Evolutionary conservation across 2,329 filamentous ascomycete genomes (phyloP), one percentile per base, ranked within the genome.

Genomic region (Diaporthe longicolla): DNA sequence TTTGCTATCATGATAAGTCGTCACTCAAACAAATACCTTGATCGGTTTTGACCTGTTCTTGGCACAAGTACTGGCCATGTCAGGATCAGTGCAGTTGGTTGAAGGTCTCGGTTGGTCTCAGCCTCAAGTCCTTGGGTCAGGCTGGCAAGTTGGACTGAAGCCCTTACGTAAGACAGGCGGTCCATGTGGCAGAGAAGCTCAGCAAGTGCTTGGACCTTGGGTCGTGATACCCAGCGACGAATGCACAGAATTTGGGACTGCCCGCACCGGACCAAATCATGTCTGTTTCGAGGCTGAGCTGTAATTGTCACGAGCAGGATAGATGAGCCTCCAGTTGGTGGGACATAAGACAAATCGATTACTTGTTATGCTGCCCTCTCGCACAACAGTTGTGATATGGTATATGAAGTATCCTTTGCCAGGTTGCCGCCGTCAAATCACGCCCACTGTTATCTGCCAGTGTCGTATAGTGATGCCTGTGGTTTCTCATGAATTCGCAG

Each of bases 351-450:
- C 50, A 55, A 71, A 32, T 71, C 58, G 65, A 69, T 73, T 71
- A 63, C 55, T 35, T 55, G 63, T 68, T 55, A 50, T 45, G 40
- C 59, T 73, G 71, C 54, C 74, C 72, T 68, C 43, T 50, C 40
- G 59, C 52, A 57, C 26, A 63, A 55, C 74, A 75, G n/a, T 37
- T 52, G n/a, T 73, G 71, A 55, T 71, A 68, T 75, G 71, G 71
- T 71, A 73, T 75, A 61, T 68, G 54, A 29, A 29, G 54, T 19
- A 69, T 21, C 54, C 43, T n/a, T 58, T 24, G 43, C 29, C 71
- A 32, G 35, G 55, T 59, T 43, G n/a, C 55, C 24, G 59, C 48
- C 61, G n/a, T 32, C 17, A 50, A 50, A 29, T 59, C 40, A 45
- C 32, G 50, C 66, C 24, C 37, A 50, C 70, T 69, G 40, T 17